These are phyloP conservation scores for Phlebiopsis flavidoalba DNA, from an alignment of 768 basidiomycete species.

Conservation along the genomic window DNA sequence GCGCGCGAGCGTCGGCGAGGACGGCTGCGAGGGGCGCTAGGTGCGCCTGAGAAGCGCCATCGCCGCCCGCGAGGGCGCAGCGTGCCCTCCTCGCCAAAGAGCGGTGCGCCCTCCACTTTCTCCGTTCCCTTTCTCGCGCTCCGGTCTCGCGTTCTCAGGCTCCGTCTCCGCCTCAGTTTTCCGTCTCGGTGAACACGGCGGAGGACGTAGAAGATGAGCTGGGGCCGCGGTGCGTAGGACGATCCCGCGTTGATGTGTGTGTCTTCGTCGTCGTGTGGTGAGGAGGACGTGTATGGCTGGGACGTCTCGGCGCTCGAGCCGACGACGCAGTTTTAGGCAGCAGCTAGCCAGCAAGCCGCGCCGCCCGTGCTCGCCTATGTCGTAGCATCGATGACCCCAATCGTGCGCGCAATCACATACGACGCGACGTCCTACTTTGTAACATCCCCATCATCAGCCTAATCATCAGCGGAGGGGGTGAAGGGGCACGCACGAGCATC, in stretches of 20 bases:
- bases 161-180: neutral
- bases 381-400: slow-evolving; percentile 71
- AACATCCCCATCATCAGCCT: neutral
- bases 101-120: too few relatives aligned
- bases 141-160: slow-evolving; percentile 2
- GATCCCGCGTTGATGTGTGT: slow-evolving; percentile 1
- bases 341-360: slow-evolving; percentile 3
- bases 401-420: slow-evolving; percentile 77
- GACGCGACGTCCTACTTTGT: slow-evolving; percentile 65
- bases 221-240: too few relatives aligned
- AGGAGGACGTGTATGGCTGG: slow-evolving; percentile 11
- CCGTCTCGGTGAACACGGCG: neutral
- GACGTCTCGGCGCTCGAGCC: neutral
- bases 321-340: slow-evolving; percentile 7
- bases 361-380: slow-evolving; percentile 74
- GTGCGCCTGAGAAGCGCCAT: slow-evolving; percentile 72
- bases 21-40: slow-evolving; percentile 58
- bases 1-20: slow-evolving; percentile 49
- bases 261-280: slow-evolving; percentile 2
- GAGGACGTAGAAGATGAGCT: too few relatives aligned
- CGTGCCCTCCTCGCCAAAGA: slow-evolving; percentile 28
- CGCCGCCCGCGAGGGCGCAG: slow-evolving; percentile 63
- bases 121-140: slow-evolving; percentile 8
- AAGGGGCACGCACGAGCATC: slow-evolving; percentile 48
- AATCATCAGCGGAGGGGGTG: neutral